Conservation (phyloP, 2,329 filamentous ascomycete genomes). For the Pyrenochaeta sp. region DNA sequence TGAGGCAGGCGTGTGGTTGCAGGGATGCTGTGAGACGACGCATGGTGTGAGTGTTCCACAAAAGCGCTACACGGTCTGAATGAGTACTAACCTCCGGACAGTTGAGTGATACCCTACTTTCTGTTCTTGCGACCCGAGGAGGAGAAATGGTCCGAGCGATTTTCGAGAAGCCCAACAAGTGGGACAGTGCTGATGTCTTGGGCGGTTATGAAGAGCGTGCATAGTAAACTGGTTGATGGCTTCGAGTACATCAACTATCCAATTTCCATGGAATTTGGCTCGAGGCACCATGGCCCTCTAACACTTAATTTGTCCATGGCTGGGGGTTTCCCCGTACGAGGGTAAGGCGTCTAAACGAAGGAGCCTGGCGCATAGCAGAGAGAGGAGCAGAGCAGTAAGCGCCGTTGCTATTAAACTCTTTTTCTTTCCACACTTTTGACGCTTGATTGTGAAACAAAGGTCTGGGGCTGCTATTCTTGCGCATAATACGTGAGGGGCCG, state of each 20-base stretch:
- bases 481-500: no score
- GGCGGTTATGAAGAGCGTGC: constrained; percentile 32
- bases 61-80: neutral
- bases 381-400: neutral
- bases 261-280: no score
- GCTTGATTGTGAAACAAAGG: neutral
- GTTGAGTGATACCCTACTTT: constrained; percentile 83
- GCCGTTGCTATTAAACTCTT: neutral
- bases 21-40: constrained; percentile 91
- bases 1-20: constrained; percentile 85
- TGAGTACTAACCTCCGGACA: constrained; percentile 43
- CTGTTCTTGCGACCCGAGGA: constrained; percentile 77
- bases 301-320: no score
- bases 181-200: constrained; percentile 35
- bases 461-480: no score
- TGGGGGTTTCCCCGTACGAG: no score
- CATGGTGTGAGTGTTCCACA: constrained; percentile 76
- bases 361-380: neutral
- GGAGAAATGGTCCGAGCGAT: constrained; percentile 81
- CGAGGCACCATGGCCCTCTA: no score
- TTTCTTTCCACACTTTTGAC: neutral
- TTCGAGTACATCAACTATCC: no score
- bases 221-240: constrained; percentile 1
- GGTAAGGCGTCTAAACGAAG: neutral
- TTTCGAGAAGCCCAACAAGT: constrained; percentile 60